Evolutionary conservation across 2,329 filamentous ascomycete genomes (phyloP).

Genomic region (Trichoderma harzianum): DNA sequence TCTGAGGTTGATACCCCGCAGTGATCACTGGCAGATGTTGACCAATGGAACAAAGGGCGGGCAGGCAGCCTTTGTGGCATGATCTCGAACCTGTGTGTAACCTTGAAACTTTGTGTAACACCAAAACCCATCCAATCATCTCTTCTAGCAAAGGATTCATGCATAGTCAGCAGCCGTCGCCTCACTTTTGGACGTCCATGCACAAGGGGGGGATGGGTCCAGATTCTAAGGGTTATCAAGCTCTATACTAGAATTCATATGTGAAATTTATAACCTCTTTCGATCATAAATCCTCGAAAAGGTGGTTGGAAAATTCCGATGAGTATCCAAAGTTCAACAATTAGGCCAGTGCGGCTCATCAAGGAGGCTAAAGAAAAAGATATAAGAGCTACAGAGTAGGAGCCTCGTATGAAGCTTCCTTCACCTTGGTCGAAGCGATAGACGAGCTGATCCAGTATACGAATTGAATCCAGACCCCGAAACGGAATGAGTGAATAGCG

Average conservation of each 20-base stretch:
- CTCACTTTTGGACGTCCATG: not conserved
- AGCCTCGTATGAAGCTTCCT: not conserved
- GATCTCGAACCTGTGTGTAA: not conserved
- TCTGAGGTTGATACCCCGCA: not conserved
- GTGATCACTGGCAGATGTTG: not conserved
- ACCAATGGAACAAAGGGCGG: not conserved
- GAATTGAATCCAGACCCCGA: not conserved
- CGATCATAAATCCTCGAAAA: not conserved
- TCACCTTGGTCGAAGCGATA: not conserved
- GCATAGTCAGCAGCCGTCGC: not conserved
- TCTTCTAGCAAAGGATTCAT: not conserved
- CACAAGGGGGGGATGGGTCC: too few relatives aligned
- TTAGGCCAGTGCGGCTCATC: not conserved
- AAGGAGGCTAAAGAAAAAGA: not conserved
- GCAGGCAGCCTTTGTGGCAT: too few relatives aligned
- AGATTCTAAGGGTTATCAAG: not conserved
- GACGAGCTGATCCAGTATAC: not conserved
- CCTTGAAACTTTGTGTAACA: not conserved
- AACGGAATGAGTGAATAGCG: not conserved
- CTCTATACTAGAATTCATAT: not conserved
- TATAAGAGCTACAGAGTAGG: not conserved
- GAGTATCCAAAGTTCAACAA: not conserved
- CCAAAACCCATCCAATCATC: not conserved
- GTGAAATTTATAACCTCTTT: not conserved
- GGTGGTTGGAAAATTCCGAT: not conserved